Conservation (phyloP, 139 green algal species). For the Astrephomene gubernaculifera region DNA sequence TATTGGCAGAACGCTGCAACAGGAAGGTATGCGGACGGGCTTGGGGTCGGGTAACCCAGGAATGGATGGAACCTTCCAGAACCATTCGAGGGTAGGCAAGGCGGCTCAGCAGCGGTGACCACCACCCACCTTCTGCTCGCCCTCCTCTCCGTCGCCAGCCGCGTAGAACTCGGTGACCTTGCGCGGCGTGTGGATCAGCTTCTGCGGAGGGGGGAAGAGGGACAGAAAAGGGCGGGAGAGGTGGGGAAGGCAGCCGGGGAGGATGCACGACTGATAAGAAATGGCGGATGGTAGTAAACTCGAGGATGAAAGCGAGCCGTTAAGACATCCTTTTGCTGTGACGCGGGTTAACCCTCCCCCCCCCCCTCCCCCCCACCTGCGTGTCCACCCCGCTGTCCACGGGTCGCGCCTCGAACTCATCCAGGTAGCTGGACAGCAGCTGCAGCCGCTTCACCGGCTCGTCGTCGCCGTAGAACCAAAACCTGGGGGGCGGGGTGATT, state of each 20-base stretch:
- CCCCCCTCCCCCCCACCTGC: constrained; percentile 64
- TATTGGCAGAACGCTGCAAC: not conserved
- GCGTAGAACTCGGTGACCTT: constrained; percentile 69
- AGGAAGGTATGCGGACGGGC: too few species aligned
- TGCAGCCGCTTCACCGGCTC: constrained; percentile 86
- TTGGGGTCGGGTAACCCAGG: too few species aligned
- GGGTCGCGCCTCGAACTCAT: constrained; percentile 78
- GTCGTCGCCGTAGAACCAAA: constrained; percentile 99
- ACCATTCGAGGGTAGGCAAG: not conserved
- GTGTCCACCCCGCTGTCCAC: constrained; percentile 83
- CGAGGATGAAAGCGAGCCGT: not conserved
- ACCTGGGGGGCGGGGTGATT: constrained; percentile 65
- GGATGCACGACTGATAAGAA: not conserved
- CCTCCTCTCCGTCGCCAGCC: constrained; percentile 70
- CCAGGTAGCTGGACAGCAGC: constrained; percentile 84
- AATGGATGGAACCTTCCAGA: too few species aligned
- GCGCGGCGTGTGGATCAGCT: constrained; percentile 54
- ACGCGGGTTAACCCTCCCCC: too few species aligned
- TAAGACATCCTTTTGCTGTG: too few species aligned
- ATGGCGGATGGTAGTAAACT: not conserved
- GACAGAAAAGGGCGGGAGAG: not conserved
- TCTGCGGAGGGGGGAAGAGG: not conserved
- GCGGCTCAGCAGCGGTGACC: not conserved
- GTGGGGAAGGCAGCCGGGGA: too few species aligned
- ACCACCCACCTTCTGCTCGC: constrained; percentile 37